These are phyloP conservation scores for Phylloporus rhodoxanthus DNA, from an alignment of 768 basidiomycete species.

Conservation along the genomic window DNA sequence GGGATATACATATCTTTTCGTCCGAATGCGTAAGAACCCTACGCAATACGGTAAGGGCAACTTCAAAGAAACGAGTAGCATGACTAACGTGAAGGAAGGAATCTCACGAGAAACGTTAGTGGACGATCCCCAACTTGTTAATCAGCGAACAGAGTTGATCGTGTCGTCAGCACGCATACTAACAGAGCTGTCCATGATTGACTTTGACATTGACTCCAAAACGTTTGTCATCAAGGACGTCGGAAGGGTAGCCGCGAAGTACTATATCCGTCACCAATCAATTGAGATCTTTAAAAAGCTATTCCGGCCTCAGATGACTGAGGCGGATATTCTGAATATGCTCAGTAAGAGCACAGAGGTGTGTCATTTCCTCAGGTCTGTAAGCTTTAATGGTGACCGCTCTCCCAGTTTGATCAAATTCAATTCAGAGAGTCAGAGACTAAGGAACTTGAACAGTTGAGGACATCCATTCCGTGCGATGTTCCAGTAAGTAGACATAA, in stretches of 20 bases:
- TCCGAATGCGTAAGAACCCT: conserved; percentile 91
- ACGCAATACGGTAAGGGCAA: conserved; percentile 63
- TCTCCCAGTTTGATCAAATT: conserved; percentile 81
- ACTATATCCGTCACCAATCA: conserved; percentile 83
- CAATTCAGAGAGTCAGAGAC: conserved; percentile 88
- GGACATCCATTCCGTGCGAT: conserved; percentile 68
- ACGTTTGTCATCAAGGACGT: conserved; percentile 76
- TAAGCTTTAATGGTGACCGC: neutral
- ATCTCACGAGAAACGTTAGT: conserved; percentile 59
- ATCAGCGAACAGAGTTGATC: conserved; percentile 65
- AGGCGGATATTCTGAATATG: conserved; percentile 86
- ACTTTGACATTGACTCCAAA: conserved; percentile 54
- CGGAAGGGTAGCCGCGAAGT: conserved; percentile 94
- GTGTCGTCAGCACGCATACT: conserved; percentile 61
- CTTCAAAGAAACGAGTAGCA: neutral
- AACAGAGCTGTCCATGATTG: conserved; percentile 72
- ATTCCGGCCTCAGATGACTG: conserved; percentile 80
- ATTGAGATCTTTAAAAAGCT: conserved; percentile 80
- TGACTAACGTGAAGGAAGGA: conserved; percentile 40
- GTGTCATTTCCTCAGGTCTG: conserved; percentile 8
- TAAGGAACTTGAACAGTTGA: conserved; percentile 70
- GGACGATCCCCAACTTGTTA: conserved; percentile 71
- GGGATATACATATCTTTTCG: conserved; percentile 94
- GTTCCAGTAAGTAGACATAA: conserved; percentile 51
- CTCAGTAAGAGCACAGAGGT: conserved; percentile 91